Evolutionary conservation across 2,329 filamentous ascomycete species (phyloP), one percentile per base, ranked within the genome.

Genomic region (Pochonia chlamydosporia): DNA sequence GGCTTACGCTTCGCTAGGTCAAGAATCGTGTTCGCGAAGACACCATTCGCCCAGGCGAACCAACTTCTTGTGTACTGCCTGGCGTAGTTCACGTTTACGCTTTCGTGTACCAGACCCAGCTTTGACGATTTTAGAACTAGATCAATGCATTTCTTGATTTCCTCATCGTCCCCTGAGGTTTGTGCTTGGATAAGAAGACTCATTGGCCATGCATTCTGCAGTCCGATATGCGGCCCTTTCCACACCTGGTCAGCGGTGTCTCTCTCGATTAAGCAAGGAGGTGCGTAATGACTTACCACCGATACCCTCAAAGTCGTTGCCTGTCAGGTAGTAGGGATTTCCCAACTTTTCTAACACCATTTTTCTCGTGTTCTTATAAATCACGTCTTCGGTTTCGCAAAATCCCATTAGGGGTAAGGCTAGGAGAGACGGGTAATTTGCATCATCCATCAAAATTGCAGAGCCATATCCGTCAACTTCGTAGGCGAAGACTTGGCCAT

Each of bases 11-110:
- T 84, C 1, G 91, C 93, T 44, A 99, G 63, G 70, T 96, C 89
- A 44, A 99, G 70, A 40, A 99, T 89, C 0, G 91, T 95, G 65
- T 89, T 85, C 13, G 92, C 90, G 68, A 96, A 97, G 10, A 99
- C 89, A 1, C 89, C 93, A 57, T 99, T 99, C 10, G 93, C 93
- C 93, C 91, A 97, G 3, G 92, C 89, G 64, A 97, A 97, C 92
- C 92, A 97, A 60, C 86, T 89, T 54, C 90, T 76, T 2, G 92
- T 96, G 65, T 93, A 97, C 20, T 72, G 69, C n/a, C 54, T 51
- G 3, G 71, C 57, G 35, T 67, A 61, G 51, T 92, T 83, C 5
- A 97, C 92, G 59, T 96, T 82, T 35, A 99, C 82, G 58, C 88
- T 95, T 70, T 99, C 93, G 59, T 99, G 92, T 2, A 99, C 76